A percentile compares a stretch with the other conserved stretches of the same genome.
Evolutionary conservation across 495 filamentous ascomycete species (phyloP).

Genomic region (Tuber indicum): DNA sequence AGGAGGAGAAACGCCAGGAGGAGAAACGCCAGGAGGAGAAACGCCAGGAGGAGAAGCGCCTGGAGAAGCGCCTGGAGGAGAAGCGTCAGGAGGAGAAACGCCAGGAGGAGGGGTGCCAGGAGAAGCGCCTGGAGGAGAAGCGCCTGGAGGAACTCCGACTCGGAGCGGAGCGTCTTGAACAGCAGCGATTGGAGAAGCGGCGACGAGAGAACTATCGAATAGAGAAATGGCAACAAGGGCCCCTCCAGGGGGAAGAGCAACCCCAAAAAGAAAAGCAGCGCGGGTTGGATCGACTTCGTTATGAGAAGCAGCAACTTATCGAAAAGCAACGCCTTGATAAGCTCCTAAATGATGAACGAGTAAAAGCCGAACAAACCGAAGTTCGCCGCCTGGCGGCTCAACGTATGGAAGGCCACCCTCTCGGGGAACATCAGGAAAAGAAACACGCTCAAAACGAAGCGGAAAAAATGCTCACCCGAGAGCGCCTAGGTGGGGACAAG

Average conservation of each 20-base stretch:
- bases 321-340: constrained; percentile 2
- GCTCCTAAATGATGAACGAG: constrained; percentile 1
- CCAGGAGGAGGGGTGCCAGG: not conserved
- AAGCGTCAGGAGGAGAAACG: constrained; percentile 5
- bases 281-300: not conserved
- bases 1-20: not conserved
- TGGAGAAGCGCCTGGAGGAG: not conserved
- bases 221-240: not conserved
- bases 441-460: not conserved
- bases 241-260: constrained; percentile 45
- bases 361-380: not conserved
- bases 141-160: not conserved
- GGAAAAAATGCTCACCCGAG: not conserved
- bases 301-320: not conserved
- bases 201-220: constrained; percentile 16
- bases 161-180: constrained; percentile 49
- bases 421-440: not conserved
- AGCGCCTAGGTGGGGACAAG: not conserved
- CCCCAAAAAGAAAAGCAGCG: not conserved
- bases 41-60: no score
- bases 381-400: not conserved
- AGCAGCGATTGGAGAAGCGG: constrained; percentile 56
- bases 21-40: not conserved
- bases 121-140: constrained; percentile 6
- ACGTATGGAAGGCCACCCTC: not conserved